phyloP scores from a whole-genome alignment of 2,329 filamentous ascomycete genomes.

The Penicillium sp. region DNA sequence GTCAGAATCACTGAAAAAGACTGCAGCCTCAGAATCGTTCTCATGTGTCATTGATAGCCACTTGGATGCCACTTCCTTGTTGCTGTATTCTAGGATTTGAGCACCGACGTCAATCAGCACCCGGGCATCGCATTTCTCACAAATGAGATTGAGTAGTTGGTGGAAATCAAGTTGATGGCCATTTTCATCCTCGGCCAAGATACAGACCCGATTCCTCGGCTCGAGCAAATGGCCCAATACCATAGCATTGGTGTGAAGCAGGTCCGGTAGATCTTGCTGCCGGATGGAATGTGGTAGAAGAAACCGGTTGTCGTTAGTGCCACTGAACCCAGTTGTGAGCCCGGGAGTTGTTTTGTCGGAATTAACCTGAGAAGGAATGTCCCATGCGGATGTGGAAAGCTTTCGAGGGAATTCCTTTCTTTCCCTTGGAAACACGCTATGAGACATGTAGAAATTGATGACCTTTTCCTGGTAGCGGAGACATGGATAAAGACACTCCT shows the following conservation, averaged over 20 bases:
- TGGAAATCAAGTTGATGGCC: background rate
- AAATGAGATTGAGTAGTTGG: background rate
- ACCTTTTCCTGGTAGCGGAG: background rate
- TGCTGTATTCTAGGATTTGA: background rate
- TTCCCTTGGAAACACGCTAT: conserved; percentile 63
- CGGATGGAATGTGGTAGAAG: background rate
- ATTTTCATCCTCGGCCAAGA: background rate
- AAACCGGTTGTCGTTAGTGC: background rate
- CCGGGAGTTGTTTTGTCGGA: no score
- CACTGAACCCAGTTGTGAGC: background rate
- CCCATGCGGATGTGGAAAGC: conserved; percentile 59
- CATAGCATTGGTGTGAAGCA: background rate
- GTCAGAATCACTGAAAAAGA: background rate
- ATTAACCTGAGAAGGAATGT: background rate
- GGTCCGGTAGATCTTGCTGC: background rate
- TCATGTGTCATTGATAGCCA: background rate
- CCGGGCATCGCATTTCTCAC: no score
- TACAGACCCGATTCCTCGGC: background rate
- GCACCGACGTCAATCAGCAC: background rate
- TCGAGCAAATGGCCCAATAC: background rate
- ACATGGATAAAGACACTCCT: conserved; percentile 2
- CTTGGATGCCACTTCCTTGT: background rate
- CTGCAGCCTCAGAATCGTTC: background rate
- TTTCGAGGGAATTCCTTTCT: conserved; percentile 66
- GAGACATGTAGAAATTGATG: conserved; percentile 15